A percentile compares a stretch with the other conserved stretches of the same genome.
phyloP scores from a whole-genome alignment of 1,284 basidiomycete genomes.

The Ganoderma meredithae region DNA sequence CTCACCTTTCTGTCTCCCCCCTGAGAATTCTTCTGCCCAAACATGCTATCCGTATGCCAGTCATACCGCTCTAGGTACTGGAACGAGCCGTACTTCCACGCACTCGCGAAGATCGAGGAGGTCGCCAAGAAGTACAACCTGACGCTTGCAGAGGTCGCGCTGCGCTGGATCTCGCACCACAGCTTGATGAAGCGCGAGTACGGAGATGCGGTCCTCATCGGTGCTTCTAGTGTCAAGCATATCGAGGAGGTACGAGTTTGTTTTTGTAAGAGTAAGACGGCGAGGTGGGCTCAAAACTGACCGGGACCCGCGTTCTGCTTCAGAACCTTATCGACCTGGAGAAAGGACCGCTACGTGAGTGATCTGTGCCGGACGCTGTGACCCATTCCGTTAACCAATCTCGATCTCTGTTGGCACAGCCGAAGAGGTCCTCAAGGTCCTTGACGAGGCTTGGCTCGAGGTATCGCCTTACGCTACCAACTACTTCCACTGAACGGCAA shows the following conservation, averaged over 20 bases:
- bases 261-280: not conserved
- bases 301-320: no score
- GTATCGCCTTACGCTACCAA: conserved; percentile 42
- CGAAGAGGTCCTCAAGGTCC: conserved; percentile 45
- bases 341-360: conserved; percentile 63
- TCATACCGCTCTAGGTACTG: conserved; percentile 48
- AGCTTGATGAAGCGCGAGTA: conserved; percentile 54
- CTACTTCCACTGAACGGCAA: conserved; percentile 38
- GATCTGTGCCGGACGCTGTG: no score
- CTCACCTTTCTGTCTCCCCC: not conserved
- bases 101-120: conserved; percentile 47
- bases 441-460: conserved; percentile 49
- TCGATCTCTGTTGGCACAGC: conserved; percentile 29
- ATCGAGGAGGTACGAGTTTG: conserved; percentile 50
- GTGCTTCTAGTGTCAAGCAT: conserved; percentile 57
- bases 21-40: not conserved
- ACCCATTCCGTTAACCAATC: no score
- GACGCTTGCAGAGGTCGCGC: conserved; percentile 56
- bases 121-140: conserved; percentile 51
- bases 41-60: conserved; percentile 14
- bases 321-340: conserved; percentile 62
- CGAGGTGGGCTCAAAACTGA: not conserved
- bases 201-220: conserved; percentile 60
- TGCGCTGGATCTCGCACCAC: conserved; percentile 63
- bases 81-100: conserved; percentile 58